Conservation (phyloP, 1,139 yeast genomes). For the Pichia terricola region DNA sequence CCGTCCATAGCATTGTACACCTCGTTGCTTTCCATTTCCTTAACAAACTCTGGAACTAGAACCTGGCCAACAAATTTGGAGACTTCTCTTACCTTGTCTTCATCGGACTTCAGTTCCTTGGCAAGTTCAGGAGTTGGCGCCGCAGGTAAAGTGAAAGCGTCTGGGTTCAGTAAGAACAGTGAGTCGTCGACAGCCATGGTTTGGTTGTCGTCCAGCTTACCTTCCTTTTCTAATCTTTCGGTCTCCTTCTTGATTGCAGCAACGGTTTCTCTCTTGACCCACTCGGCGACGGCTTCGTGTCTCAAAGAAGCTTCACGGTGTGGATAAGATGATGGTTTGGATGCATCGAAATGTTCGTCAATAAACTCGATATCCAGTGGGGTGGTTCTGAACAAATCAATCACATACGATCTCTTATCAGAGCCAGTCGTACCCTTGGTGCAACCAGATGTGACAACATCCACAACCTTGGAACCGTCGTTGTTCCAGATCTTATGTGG, state of each 20-base stretch:
- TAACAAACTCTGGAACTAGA: slow-evolving; percentile 57
- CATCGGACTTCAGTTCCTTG: slow-evolving; percentile 35
- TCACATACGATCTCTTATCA: slow-evolving; percentile 75
- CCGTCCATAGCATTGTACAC: slow-evolving; percentile 57
- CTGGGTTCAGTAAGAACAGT: slow-evolving; percentile 63
- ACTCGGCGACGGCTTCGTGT: slow-evolving; percentile 81
- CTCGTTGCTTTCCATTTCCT: slow-evolving; percentile 39
- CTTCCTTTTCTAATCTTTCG: slow-evolving; percentile 33
- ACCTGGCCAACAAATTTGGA: slow-evolving; percentile 51
- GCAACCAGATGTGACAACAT: slow-evolving; percentile 62
- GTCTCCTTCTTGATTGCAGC: slow-evolving; percentile 42
- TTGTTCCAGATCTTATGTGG: slow-evolving; percentile 45
- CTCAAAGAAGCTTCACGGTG: slow-evolving; percentile 73
- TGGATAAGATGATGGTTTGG: slow-evolving; percentile 50
- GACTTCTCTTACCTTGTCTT: slow-evolving; percentile 56
- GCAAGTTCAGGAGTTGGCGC: slow-evolving; percentile 32
- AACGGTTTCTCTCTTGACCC: slow-evolving; percentile 72
- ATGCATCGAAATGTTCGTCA: slow-evolving; percentile 39
- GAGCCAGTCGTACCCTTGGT: slow-evolving; percentile 81
- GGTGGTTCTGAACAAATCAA: slow-evolving; percentile 76
- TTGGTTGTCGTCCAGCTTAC: slow-evolving; percentile 25
- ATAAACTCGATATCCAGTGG: slow-evolving; percentile 78
- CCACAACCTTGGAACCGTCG: slow-evolving; percentile 33
- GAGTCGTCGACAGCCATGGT: slow-evolving; percentile 49
- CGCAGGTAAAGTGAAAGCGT: slow-evolving; percentile 47